Base-by-base conservation (phyloP, 2,329 filamentous ascomycete genomes). In the Cladophialophora chaetospira region DNA sequence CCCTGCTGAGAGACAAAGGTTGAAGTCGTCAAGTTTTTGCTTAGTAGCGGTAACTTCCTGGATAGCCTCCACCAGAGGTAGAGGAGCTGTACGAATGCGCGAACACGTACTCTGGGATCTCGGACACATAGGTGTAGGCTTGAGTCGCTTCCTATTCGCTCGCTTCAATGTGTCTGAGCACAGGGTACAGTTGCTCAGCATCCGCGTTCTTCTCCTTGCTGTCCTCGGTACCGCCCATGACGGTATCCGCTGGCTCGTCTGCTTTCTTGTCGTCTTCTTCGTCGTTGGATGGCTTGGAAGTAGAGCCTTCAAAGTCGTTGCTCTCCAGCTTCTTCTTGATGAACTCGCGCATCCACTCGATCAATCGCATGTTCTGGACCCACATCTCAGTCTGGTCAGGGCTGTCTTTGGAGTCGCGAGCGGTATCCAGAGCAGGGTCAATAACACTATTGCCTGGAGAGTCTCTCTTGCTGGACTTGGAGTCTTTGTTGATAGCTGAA, bases 321-420 rank as follows among this genome's bases (percentile, higher is more conserved):
- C 73, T 71, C 57, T 82, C 76, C 19, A 87, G 72, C 50, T 80
- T 75, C 46, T 81, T 77, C 53, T 79, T 78, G 63, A 86, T 77
- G 69, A 81, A 82, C 17, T 78, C 77, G 40, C 83, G 77, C 31
- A 87, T 75, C 48, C 78, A 76, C 71, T 86, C 83, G 26, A 87
- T 81, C 8, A 83, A 77, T n/a, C 84, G 81, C 53, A 85, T 82
- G 70, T 85, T 85, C 68, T 85, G 81, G 8, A 86, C 79, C 84
- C 83, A 87, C 11, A 71, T 71, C 53, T 72, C 70, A 21, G 70
- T 68, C 5, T 67, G 66, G 9, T 69, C 67, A 5, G 66, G 61
- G 13, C 23, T 21, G 36, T 72, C 69, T 15, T 69, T 67, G 10
- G 71, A 68, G 15, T 65, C 65, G 10, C 48, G 33, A 11, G 57